A percentile compares a stretch with the other conserved stretches of the same genome.
These are phyloP conservation scores for Suhomyces choctaworum DNA, from an alignment of 1,139 yeast genomes.

Conservation along the genomic window DNA sequence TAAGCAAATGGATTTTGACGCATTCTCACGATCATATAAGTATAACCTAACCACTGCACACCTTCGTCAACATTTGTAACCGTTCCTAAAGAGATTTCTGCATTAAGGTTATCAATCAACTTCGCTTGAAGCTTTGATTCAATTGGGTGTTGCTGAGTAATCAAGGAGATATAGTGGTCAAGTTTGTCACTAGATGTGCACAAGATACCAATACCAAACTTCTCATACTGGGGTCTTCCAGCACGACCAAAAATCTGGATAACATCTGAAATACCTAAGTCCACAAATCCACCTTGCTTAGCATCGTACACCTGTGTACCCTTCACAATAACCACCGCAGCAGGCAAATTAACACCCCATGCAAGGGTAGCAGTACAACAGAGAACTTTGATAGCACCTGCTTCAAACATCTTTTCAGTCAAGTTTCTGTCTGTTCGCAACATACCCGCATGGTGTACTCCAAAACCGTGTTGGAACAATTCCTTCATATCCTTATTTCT, in stretches of 20 bases:
- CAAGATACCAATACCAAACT: constrained; percentile 87
- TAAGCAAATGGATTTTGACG: constrained; percentile 89
- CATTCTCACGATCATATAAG: constrained; percentile 93
- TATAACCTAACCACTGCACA: constrained; percentile 94
- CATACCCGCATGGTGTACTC: constrained; percentile 98
- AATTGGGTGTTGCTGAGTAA: constrained; percentile 95
- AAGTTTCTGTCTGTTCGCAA: constrained; percentile 84
- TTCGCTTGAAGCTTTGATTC: constrained; percentile 80
- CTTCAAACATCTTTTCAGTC: constrained; percentile 82
- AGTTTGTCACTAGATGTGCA: constrained; percentile 80
- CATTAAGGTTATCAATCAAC: constrained; percentile 88
- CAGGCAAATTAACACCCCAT: constrained; percentile 99
- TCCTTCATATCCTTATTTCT: constrained; percentile 81
- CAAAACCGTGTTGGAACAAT: constrained; percentile 79
- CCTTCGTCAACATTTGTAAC: constrained; percentile 95
- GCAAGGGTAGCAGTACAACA: constrained; percentile 98
- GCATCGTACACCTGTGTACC: constrained; percentile 97
- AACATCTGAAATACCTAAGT: constrained; percentile 93
- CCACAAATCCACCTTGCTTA: constrained; percentile 91
- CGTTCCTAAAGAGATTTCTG: constrained; percentile 93
- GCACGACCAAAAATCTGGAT: constrained; percentile 99
- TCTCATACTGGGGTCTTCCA: constrained; percentile 96
- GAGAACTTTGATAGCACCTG: constrained; percentile 84
- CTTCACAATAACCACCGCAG: constrained; percentile 93
- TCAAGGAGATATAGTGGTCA: constrained; percentile 81